Base-by-base conservation (phyloP, 139 green algal species). In the Edaphochlamys debaryana region DNA sequence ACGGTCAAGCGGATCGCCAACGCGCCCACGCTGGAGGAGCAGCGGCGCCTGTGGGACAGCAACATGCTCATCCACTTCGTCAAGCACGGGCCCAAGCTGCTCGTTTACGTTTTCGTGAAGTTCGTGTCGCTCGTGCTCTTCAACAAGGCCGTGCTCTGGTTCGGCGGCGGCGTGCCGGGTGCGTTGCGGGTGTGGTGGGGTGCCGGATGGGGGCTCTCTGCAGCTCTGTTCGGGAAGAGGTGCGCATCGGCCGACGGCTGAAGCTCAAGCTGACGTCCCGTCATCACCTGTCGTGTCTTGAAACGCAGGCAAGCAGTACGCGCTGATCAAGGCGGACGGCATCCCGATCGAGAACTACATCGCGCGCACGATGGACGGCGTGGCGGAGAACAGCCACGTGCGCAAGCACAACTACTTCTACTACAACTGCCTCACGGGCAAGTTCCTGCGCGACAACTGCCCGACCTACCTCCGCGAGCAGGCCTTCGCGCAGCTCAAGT, bases 351-450 rank as follows among this genome's bases (percentile, higher is more conserved):
- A 92, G 82, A 58, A 90, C 50, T 99, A 99, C 91, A 91, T 97
- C 22, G 94, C 93, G 0, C 91, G 94, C 82, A 97, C 93, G 4
- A 86, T 99, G 48, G 92, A 98, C 83, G 96, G 94, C 67, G 88
- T 92, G 8, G 90, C 88, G 4, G 90, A 94, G 85, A 86, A 88
- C 89, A 87, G 71, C 63, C 86, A 91, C 82, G 58, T 93, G 81
- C 84, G 86, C 69, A 86, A 84, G 60, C 84, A 94, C 74, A 99
- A 99, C 93, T 99, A 98, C 92, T 99, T 99, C 80, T 99, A 99
- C 93, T 98, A 95, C 94, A 96, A 96, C 89, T 99, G 96, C 92
- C 85, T 98, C 27, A 97, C 92, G 0, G 96, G 96, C 52, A 85
- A 92, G 63, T 99, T 99, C 89, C 86, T 96, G 54, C 90, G 91